A percentile compares a stretch with the other conserved stretches of the same genome.
These are phyloP conservation scores for Ascoidea asiatica DNA, from an alignment of 805 yeast genomes.

Conservation along the genomic window DNA sequence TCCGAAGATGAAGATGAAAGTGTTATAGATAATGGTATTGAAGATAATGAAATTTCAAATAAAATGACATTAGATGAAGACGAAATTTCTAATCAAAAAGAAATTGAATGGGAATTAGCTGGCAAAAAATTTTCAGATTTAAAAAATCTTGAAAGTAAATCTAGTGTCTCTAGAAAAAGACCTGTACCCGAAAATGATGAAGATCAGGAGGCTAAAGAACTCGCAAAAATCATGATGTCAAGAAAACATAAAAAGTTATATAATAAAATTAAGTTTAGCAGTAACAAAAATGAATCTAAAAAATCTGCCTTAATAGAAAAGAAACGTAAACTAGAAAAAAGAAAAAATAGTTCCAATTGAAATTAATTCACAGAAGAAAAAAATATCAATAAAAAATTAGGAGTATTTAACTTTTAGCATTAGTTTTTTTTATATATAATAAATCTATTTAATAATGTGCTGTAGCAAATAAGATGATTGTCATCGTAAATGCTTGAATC, in stretches of 20 bases:
- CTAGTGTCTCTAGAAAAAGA: constrained; percentile 22
- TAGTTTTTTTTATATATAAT: no score
- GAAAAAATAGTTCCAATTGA: no score
- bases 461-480: no score
- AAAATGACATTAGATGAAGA: constrained; percentile 35
- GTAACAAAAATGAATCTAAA: constrained; percentile 69
- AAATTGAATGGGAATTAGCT: constrained; percentile 79
- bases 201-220: constrained; percentile 67
- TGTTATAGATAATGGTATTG: constrained; percentile 40
- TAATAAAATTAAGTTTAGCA: constrained; percentile 89
- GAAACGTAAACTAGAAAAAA: constrained; percentile 57
- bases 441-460: no score
- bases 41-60: constrained; percentile 35
- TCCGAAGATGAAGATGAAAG: constrained; percentile 38
- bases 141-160: constrained; percentile 22
- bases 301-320: constrained; percentile 54
- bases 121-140: constrained; percentile 69
- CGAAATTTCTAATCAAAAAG: constrained; percentile 55
- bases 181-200: constrained; percentile 37
- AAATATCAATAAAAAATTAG: no score
- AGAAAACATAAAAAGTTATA: constrained; percentile 90
- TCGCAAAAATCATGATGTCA: constrained; percentile 95
- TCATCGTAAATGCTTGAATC: no score
- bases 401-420: no score
- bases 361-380: no score